Evolutionary conservation across 495 filamentous ascomycete species (phyloP), one percentile per base, ranked within the genome.

Genomic region (Amniculicola lignicola): DNA sequence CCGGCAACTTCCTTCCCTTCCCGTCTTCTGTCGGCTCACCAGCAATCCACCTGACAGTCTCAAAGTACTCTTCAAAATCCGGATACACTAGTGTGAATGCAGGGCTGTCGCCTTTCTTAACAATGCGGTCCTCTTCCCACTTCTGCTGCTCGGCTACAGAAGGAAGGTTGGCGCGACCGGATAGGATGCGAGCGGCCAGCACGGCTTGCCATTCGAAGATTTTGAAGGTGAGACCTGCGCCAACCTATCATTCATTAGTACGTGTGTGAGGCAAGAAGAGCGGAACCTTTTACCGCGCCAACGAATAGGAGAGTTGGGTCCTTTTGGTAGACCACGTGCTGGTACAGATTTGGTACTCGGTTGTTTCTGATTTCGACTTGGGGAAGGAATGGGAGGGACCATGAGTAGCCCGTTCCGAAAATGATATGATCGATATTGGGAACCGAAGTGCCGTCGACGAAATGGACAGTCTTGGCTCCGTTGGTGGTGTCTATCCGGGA

Each of bases 181-280:
- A 76, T 1, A 82, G 68, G 4, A 79, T 72, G 4, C 81, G 76
- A 0, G 80, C 81, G 0, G 77, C 75, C 0, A 76, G 74, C 1
- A 82, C 79, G 12, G 80, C 80, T 64, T 84, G 81, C 76, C 77
- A 82, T 67, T 84, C 80, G 44, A 79, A 82, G 1, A 81, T 72
- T 19, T 75, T 75, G 68, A 83, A 81, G 2, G 77, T 82, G n/a
- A 83, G 70, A 0, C 77, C 81, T 7, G 75, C 79, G 16, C 74
- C 75, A 11, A 80, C 72, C 53, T 76, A 41, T 45, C 1, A 11
- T 39, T 21, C 14, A 16, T 51, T 22, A 51, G 22, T 41, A 12
- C 31, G 14, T 12, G 21, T 19, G 27, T 22, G 5, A 9, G 46
- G 16, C n/a, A 14, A 18, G 14, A 51, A 21, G 22, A 21, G 1